Base-by-base conservation (phyloP, 2,329 filamentous ascomycete species). In the Colletotrichum cuscutae region DNA sequence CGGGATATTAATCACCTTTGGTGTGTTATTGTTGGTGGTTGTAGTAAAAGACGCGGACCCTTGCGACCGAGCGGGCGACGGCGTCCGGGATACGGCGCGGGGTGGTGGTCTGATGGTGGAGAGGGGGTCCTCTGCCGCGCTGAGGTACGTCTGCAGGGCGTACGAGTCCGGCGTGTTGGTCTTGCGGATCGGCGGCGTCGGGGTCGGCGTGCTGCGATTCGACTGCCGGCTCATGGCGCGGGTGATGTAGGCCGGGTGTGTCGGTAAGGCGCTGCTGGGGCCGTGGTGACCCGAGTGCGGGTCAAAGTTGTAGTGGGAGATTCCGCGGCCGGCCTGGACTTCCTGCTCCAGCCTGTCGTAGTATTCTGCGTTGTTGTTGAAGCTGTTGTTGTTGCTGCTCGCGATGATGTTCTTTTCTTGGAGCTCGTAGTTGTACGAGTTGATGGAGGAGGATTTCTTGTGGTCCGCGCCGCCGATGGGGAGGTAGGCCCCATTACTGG, bases 201-300 rank as follows among this genome's bases (percentile, higher is more conserved):
- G 73, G 1, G 70, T 57, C 28, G 37, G 37, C 13, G 54, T 68
- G 46, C 37, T 28, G 74, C 52, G 66, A 2, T 75, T 75, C 1
- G 74, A 67, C 37, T 76, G 76, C 8, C 81, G 78, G 71, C 79
- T 82, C 67, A 81, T 71, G 8, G 81, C 78, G 5, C 79, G 80
- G 1, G 85, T 84, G 24, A 87, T 82, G 62, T 89, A 89, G 0
- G 87, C 87, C 0, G 83, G 84, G 71, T 89, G 87, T 0, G 85
- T 80, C 0, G 87, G 87, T 54, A 88, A 79, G 0, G 81, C 81
- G 57, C 75, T 81, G 15, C 63, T 66, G 4, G 77, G 77, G 2
- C 75, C 78, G 11, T 76, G 75, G 11, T 71, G 63, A 5, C 58
- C 66, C 0, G 75, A 66, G 24, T 77, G 77, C 0, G 79, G 79